A percentile compares a stretch with the other conserved stretches of the same genome.
Evolutionary conservation across 352 stramenopile genomes (phyloP).

Genomic region (Aphanomyces stellatus): DNA sequence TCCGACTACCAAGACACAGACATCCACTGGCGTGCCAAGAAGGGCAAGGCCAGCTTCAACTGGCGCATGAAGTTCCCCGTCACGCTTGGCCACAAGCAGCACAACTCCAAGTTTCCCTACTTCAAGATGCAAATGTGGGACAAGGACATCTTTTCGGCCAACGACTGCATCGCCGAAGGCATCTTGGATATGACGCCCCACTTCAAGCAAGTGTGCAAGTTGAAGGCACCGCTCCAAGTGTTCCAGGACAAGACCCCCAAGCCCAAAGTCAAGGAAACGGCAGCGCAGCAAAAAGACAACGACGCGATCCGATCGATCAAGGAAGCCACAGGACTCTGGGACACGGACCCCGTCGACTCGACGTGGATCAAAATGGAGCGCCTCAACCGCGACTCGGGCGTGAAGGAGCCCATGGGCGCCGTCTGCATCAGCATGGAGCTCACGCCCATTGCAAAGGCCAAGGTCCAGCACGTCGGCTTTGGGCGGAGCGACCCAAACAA

Average conservation of each 20-base stretch:
- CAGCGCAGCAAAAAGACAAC: conserved; percentile 57
- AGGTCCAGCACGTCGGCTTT: conserved; percentile 63
- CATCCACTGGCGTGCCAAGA: conserved; percentile 92
- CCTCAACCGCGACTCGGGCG: conserved; percentile 68
- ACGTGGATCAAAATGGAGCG: conserved; percentile 82
- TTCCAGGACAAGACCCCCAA: conserved; percentile 71
- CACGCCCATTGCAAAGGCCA: conserved; percentile 77
- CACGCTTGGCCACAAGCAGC: conserved; percentile 70
- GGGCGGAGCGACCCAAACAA: conserved; percentile 88
- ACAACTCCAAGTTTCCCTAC: conserved; percentile 87
- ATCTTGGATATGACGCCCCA: conserved; percentile 65
- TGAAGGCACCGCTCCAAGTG: conserved; percentile 60
- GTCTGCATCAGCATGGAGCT: conserved; percentile 85
- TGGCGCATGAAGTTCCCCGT: conserved; percentile 93
- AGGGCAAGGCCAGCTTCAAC: conserved; percentile 91
- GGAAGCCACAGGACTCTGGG: conserved; percentile 76
- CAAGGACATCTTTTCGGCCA: conserved; percentile 88
- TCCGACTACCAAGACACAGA: conserved; percentile 81
- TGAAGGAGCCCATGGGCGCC: conserved; percentile 79
- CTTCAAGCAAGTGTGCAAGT: conserved; percentile 75
- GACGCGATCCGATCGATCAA: conserved; percentile 77
- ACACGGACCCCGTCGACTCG: conserved; percentile 69
- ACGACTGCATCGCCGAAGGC: conserved; percentile 86
- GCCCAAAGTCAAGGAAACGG: conserved; percentile 51
- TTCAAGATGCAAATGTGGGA: conserved; percentile 93